Percentiles rank a stretch among this genome's conserved stretches.
These are phyloP conservation scores for Irpex sp. DNA, from an alignment of 1,284 basidiomycete species.

Conservation along the genomic window DNA sequence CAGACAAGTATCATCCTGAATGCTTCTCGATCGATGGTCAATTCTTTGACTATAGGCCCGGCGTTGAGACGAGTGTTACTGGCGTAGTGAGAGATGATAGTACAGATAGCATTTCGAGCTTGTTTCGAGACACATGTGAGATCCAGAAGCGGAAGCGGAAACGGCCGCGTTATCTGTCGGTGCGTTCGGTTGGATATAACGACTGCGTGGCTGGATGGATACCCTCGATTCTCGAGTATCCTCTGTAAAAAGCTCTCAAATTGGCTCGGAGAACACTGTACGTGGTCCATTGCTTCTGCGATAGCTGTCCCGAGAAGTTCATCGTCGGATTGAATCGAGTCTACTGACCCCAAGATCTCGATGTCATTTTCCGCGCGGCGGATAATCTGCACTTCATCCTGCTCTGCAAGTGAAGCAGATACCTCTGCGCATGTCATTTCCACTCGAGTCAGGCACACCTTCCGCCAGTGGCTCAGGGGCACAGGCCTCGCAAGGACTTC, in stretches of 20 bases:
- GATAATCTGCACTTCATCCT: background rate
- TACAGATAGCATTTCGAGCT: too few species aligned
- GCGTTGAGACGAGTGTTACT: too few species aligned
- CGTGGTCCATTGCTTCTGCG: background rate
- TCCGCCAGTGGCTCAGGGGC: background rate
- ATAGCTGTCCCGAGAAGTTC: background rate
- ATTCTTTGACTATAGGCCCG: too few species aligned
- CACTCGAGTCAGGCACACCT: too few species aligned
- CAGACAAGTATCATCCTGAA: too few species aligned
- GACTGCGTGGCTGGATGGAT: too few species aligned
- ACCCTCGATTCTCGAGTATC: background rate
- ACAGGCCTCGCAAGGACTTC: background rate
- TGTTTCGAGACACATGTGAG: too few species aligned
- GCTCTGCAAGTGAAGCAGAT: background rate
- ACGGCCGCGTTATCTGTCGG: too few species aligned
- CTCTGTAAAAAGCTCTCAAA: background rate
- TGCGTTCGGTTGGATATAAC: too few species aligned
- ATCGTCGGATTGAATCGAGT: background rate
- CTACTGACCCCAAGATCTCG: background rate
- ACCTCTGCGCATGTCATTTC: background rate
- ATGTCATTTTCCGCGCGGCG: background rate
- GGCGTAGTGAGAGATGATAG: too few species aligned
- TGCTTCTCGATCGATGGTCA: too few species aligned
- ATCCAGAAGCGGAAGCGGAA: too few species aligned
- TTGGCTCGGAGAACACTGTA: background rate